Evolutionary conservation across 225 moss, liverwort and hornwort species (phyloP).

Genomic region (Asterella californica): DNA sequence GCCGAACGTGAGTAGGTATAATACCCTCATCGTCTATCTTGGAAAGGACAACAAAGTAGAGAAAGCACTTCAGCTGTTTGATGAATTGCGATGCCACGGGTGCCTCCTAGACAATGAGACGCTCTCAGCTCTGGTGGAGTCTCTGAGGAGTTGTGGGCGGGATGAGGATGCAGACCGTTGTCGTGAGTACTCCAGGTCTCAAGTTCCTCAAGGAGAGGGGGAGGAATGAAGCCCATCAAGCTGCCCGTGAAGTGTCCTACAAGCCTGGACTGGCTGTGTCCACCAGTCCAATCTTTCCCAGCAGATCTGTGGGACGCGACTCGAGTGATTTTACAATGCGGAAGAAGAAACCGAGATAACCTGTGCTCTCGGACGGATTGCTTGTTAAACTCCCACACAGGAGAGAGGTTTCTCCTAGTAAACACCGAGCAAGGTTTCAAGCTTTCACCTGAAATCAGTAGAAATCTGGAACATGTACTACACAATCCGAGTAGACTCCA

Average conservation of each 20-base stretch:
- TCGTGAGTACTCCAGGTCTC: conserved; percentile 3
- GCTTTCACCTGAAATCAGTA: too few relatives aligned
- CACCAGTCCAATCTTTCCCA: background rate
- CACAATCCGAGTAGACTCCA: too few relatives aligned
- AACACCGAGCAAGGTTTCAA: too few relatives aligned
- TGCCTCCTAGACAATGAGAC: conserved; percentile 32
- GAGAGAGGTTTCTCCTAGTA: too few relatives aligned
- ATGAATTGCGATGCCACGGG: conserved; percentile 39
- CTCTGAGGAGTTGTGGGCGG: conserved; percentile 46
- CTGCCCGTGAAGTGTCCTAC: background rate
- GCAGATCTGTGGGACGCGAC: background rate
- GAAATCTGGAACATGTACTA: too few relatives aligned
- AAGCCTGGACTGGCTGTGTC: background rate
- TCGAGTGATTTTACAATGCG: background rate
- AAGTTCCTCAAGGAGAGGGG: background rate
- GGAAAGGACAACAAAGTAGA: conserved; percentile 33
- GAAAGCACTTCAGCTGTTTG: conserved; percentile 48
- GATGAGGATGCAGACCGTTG: conserved; percentile 42
- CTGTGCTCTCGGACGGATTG: too few relatives aligned
- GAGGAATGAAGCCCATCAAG: conserved; percentile 6
- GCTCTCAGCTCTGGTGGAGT: conserved; percentile 40
- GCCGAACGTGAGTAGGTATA: conserved; percentile 47
- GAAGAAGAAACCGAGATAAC: background rate
- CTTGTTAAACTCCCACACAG: too few relatives aligned
- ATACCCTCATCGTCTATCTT: conserved; percentile 50